A percentile compares a stretch with the other conserved stretches of the same genome.
Conservation (phyloP, 176 grass and related monocot species). For the Carex myosuroides region DNA sequence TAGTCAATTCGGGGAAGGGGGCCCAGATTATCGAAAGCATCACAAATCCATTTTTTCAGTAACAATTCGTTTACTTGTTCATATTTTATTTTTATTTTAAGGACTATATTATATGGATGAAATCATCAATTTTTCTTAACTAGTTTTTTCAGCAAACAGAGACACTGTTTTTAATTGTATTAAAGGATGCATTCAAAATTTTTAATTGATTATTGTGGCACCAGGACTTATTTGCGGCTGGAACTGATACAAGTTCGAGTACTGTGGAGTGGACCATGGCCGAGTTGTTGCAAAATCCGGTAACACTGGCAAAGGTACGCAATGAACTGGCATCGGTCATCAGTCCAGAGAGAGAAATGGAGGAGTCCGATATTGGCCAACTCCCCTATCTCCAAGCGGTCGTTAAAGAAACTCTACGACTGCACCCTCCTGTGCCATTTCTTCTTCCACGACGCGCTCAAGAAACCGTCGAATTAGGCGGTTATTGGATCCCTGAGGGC, state of each 20-base stretch:
- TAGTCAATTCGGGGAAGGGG: constrained; percentile 10
- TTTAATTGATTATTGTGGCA: neutral
- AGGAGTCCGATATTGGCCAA: constrained; percentile 22
- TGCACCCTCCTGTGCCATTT: constrained; percentile 34
- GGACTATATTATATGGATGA: too few relatives aligned
- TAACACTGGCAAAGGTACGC: constrained; percentile 6
- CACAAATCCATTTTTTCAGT: constrained; percentile 28
- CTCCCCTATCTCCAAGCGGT: constrained; percentile 42
- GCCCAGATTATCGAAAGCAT: neutral
- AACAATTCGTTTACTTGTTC: neutral
- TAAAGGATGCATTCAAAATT: neutral
- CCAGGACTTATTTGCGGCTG: constrained; percentile 38
- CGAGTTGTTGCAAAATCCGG: constrained; percentile 29
- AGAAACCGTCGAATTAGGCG: constrained; percentile 13
- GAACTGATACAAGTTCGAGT: constrained; percentile 33
- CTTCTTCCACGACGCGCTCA: constrained; percentile 26
- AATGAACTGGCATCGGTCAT: constrained; percentile 28
- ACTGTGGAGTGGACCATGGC: constrained; percentile 46
- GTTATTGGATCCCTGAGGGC: constrained; percentile 24
- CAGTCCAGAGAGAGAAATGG: constrained; percentile 9
- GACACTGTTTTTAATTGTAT: too few relatives aligned
- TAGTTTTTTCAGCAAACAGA: too few relatives aligned
- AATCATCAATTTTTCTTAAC: too few relatives aligned
- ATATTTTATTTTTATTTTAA: neutral
- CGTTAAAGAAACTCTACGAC: constrained; percentile 38